phyloP scores from a whole-genome alignment of 306 rosid genomes.

The Benincasa hispida region DNA sequence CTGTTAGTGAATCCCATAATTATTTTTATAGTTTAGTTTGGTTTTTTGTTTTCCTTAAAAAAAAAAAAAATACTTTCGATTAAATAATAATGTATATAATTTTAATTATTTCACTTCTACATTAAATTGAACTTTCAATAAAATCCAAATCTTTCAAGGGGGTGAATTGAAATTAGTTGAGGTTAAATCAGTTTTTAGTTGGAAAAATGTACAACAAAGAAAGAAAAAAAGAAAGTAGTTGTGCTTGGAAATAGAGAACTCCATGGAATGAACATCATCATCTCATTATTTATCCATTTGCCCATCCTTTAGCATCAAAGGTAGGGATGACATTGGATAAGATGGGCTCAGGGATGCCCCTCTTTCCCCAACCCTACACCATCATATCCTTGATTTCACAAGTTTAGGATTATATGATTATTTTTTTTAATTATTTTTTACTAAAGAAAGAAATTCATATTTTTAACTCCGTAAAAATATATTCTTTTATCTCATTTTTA shows the following conservation, averaged over 20 bases:
- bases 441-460: neutral
- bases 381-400: neutral
- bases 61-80: too few species aligned
- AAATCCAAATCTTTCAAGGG: too few species aligned
- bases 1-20: too few species aligned
- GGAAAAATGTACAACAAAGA: neutral
- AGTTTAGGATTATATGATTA: neutral
- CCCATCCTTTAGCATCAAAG: neutral
- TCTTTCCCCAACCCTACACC: conserved; percentile 1
- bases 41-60: too few species aligned
- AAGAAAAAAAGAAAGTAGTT: neutral
- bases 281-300: neutral
- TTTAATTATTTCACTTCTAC: too few species aligned
- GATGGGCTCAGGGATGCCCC: neutral
- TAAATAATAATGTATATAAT: too few species aligned
- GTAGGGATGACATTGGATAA: neutral
- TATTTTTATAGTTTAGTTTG: too few species aligned
- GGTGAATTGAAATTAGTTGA: neutral
- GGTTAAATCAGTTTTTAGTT: neutral
- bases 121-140: too few species aligned
- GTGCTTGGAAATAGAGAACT: neutral
- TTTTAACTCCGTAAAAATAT: too few species aligned
- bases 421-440: neutral
- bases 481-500: neutral
- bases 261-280: neutral